phyloP scores from a whole-genome alignment of 179 eudicot species.

The Spinacia oleracea region DNA sequence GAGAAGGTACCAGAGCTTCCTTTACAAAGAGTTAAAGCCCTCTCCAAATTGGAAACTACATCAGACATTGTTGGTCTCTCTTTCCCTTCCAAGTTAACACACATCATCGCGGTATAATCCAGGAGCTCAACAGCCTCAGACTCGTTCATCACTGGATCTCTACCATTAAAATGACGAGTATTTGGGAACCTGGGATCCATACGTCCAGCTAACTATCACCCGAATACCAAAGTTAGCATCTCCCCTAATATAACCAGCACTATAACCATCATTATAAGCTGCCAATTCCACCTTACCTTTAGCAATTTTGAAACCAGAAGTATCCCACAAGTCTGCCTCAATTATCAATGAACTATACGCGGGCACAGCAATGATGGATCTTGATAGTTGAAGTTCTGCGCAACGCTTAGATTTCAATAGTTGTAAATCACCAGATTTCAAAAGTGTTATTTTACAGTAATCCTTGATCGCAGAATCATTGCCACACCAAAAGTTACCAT shows the following conservation, averaged over 20 bases:
- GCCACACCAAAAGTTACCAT: background rate
- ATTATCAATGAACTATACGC: background rate
- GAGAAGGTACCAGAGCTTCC: slow-evolving; percentile 46
- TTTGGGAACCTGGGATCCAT: background rate
- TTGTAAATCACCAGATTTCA: background rate
- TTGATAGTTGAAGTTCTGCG: background rate
- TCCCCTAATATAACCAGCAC: background rate
- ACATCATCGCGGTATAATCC: slow-evolving; percentile 51
- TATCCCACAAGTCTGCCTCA: background rate
- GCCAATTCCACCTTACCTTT: background rate
- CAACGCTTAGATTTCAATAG: background rate
- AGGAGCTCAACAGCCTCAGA: slow-evolving; percentile 58
- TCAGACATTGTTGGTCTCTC: slow-evolving; percentile 57
- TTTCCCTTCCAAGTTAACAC: slow-evolving; percentile 58
- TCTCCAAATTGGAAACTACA: slow-evolving; percentile 57
- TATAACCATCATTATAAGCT: background rate
- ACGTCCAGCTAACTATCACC: background rate
- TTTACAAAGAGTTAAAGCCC: slow-evolving; percentile 43
- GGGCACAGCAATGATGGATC: background rate
- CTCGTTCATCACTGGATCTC: slow-evolving; percentile 48
- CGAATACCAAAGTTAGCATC: background rate
- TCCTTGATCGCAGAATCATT: background rate
- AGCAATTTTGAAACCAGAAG: background rate
- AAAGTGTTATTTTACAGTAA: background rate
- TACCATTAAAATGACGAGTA: slow-evolving; percentile 5